Base-by-base conservation (phyloP, 2,329 filamentous ascomycete genomes). In the Neofusicoccum sp. region DNA sequence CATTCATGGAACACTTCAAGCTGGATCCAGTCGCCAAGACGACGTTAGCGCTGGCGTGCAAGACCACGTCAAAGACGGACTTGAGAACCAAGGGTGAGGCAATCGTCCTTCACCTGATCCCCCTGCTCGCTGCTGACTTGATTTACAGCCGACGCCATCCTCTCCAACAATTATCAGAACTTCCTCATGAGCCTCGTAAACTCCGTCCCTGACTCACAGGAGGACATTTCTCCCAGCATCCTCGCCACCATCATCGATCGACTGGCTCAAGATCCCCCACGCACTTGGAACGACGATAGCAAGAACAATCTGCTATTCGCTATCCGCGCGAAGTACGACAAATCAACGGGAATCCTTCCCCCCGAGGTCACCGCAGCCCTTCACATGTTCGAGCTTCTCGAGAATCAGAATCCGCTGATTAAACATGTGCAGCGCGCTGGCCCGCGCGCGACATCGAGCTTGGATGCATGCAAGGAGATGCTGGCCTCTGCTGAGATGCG, bases 1-100 rank as follows among this genome's bases (percentile, higher is more conserved):
- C 89, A 1, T 98, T 99, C 73, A 88, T 98, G 82, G 90, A 96
- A 65, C 93, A 98, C 75, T 99, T 99, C 80, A 92, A 93, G 73
- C 83, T 97, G 58, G 93, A 97, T 77, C 87, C 91, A 8, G 76
- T 97, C 48, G 87, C 92, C 70, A 96, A 96, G 80, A 90, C 91
- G 41, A 85, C 96, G 63, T 82, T 99, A 65, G 91, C 91, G 53
- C 81, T 97, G 61, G 91, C 93, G 4, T 96, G 96, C 76, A 96
- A 93, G 75, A 84, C 87, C 63, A 87, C 88, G n/a, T 85, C 85
- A 41, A 91, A 90, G 68, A 78, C 86, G 61, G 93, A 97, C 73
- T 78, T 99, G 58, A 90, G 91, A 70, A 89, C 88, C 4, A 98
- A 97, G 86, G 93, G 93, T 96, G 76, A 70, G 78, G 51, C 44